Evolutionary conservation across 2,329 filamentous ascomycete species (phyloP).

Genomic region (Sclerotinia sclerotiorum): DNA sequence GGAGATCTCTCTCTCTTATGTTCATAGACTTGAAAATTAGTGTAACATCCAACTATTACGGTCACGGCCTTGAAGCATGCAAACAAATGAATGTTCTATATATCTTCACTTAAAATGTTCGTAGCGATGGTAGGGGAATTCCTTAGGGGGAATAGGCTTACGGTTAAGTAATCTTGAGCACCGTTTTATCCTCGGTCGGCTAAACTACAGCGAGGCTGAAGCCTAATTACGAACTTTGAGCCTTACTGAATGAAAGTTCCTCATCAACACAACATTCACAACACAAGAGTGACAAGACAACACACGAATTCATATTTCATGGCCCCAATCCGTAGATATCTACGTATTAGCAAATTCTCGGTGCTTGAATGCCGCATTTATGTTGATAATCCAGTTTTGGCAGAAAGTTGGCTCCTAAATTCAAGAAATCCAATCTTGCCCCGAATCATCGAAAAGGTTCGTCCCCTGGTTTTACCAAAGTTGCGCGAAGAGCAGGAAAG

Average conservation of each 20-base stretch:
- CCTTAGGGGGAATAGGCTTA: background rate
- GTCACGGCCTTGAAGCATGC: background rate
- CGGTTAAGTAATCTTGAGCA: background rate
- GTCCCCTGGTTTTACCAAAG: slow-evolving; percentile 85
- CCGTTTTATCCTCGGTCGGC: background rate
- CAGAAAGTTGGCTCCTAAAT: slow-evolving; percentile 80
- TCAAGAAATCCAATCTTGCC: slow-evolving; percentile 73
- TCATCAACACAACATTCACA: background rate
- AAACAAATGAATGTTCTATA: background rate
- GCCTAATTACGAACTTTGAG: background rate
- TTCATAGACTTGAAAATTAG: too few species aligned
- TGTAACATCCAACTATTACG: too few species aligned
- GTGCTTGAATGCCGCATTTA: slow-evolving; percentile 97
- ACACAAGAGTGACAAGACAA: background rate
- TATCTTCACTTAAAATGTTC: background rate
- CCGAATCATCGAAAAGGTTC: slow-evolving; percentile 80
- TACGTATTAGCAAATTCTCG: slow-evolving; percentile 88
- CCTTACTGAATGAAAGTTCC: background rate
- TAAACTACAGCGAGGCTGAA: background rate
- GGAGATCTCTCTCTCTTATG: too few species aligned
- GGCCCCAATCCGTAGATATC: slow-evolving; percentile 85
- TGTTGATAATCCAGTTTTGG: slow-evolving; percentile 83
- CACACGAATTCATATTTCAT: slow-evolving; percentile 48
- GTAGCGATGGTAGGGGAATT: too few species aligned
- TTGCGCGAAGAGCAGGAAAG: slow-evolving; percentile 82